phyloP scores from a whole-genome alignment of 371 early-diverging fungal genomes.

The Amoeboaphelidium protococcarum region DNA sequence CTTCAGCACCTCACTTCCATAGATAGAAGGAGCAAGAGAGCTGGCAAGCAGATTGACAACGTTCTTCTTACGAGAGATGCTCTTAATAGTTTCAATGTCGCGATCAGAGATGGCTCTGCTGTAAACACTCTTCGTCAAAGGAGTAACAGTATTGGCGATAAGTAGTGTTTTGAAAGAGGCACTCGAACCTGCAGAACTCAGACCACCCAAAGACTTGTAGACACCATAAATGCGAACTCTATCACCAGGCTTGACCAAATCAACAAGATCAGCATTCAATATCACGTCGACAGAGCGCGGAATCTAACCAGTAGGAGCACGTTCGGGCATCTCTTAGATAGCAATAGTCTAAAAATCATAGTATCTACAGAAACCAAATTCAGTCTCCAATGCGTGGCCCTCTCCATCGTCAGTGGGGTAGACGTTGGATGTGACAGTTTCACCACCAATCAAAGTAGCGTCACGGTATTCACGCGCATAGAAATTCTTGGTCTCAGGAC shows the following conservation, averaged over 20 bases:
- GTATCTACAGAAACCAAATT: constrained; percentile 84
- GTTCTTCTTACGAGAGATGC: constrained; percentile 35
- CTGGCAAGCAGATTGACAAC: constrained; percentile 54
- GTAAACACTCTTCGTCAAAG: constrained; percentile 27
- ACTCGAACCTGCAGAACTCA: constrained; percentile 1
- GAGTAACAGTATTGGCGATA: constrained; percentile 64
- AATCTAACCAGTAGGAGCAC: constrained; percentile 89
- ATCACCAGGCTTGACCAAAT: constrained; percentile 94
- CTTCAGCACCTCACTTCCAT: constrained; percentile 89
- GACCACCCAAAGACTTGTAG: constrained; percentile 59
- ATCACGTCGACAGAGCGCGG: constrained; percentile 93
- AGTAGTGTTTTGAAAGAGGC: constrained; percentile 43
- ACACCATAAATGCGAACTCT: constrained; percentile 86
- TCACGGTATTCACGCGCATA: constrained; percentile 76
- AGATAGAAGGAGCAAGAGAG: constrained; percentile 90
- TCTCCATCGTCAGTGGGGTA: constrained; percentile 50
- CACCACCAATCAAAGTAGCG: constrained; percentile 26
- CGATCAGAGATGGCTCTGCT: constrained; percentile 27
- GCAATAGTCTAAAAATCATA: constrained; percentile 84
- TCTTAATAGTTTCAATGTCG: constrained; percentile 58
- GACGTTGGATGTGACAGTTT: constrained; percentile 37
- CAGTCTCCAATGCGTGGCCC: constrained; percentile 69
- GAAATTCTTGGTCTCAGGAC: constrained; percentile 52
- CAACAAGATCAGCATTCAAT: constrained; percentile 90
- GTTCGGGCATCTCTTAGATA: constrained; percentile 99